Evolutionary conservation across 2,329 filamentous ascomycete species (phyloP), one percentile per base, ranked within the genome.

Genomic region (Xylaria sp.): DNA sequence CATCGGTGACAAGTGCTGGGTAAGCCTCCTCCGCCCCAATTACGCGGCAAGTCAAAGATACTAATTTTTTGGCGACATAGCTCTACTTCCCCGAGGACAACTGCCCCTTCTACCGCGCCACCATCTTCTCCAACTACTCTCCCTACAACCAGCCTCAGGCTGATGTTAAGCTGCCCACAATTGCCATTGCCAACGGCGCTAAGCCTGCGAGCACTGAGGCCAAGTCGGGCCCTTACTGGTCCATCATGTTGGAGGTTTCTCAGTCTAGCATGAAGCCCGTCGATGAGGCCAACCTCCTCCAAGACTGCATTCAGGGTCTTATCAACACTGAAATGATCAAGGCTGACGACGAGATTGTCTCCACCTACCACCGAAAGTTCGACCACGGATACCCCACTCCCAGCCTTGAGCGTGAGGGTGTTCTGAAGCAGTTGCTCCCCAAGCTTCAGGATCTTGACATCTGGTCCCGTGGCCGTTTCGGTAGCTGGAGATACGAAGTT

Each of bases 81-180:
- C 83, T 99, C 67, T 99, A 99, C 85, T 99, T 97, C 86, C 94
- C 94, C 64, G 94, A 99, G 78, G 89, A 96, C 76, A 89, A 99
- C 84, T 97, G 92, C 82, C 92, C 92, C 74, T 99, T 99, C 84
- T 99, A 99, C 84, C 91, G 94, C 69, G 94, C 94, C 72, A 99
- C 94, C 73, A 97, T 99, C 80, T 99, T 99, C 86, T 97, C 93
- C 78, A 99, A 99, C 85, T 99, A 99, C 84, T 97, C 94, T 19
- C 94, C 93, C 56, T 87, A 96, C 85, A 99, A 99, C 83, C 94
- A 97, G 80, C 94, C 94, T 39, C 80, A 90, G 67, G 81, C 86
- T 61, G 86, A 88, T 59, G 87, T 83, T 73, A 94, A 96, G 83
- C 86, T 99, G 59, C 85, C 92, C 46, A 97, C 94, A 19, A 79